phyloP scores from a whole-genome alignment of 2,329 filamentous ascomycete genomes.

The Aspergillus sp. region DNA sequence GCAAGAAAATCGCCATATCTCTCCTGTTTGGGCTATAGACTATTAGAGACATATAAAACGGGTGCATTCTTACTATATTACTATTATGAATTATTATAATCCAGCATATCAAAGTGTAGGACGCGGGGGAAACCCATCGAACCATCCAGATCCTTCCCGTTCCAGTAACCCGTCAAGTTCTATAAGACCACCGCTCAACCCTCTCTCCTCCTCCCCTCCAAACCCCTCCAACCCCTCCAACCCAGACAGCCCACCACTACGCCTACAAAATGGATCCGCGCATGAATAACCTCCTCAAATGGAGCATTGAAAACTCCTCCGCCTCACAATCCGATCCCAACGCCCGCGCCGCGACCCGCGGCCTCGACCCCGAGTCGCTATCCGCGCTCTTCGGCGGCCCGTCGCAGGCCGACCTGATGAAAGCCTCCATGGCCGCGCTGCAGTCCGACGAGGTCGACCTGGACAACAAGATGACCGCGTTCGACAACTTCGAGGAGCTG shows the following conservation, averaged over 20 bases:
- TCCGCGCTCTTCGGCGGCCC: constrained; percentile 70
- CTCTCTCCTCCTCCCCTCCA: constrained; percentile 5
- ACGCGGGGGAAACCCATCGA: too few relatives aligned
- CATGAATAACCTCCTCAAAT: constrained; percentile 71
- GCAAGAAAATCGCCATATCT: too few relatives aligned
- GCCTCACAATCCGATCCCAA: constrained; percentile 21
- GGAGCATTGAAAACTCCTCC: constrained; percentile 59
- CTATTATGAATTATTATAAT: too few relatives aligned
- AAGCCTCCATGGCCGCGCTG: constrained; percentile 69
- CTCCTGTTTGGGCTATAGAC: too few relatives aligned
- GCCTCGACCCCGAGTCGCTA: constrained; percentile 61
- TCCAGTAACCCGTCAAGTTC: too few relatives aligned
- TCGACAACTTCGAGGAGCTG: constrained; percentile 91
- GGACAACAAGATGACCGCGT: constrained; percentile 70
- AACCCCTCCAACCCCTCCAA: constrained; percentile 3
- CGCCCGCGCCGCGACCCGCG: constrained; percentile 22
- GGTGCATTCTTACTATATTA: too few relatives aligned
- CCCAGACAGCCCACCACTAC: constrained; percentile 27
- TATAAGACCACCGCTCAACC: too few relatives aligned
- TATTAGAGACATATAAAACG: too few relatives aligned
- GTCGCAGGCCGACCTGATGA: constrained; percentile 88
- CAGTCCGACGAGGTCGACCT: constrained; percentile 56
- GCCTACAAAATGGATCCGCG: constrained; percentile 46
- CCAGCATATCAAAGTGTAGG: too few relatives aligned
- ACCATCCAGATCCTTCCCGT: too few relatives aligned